phyloP scores from a whole-genome alignment of 73 alveolate genomes.

The Tetrahymena malaccensis region DNA sequence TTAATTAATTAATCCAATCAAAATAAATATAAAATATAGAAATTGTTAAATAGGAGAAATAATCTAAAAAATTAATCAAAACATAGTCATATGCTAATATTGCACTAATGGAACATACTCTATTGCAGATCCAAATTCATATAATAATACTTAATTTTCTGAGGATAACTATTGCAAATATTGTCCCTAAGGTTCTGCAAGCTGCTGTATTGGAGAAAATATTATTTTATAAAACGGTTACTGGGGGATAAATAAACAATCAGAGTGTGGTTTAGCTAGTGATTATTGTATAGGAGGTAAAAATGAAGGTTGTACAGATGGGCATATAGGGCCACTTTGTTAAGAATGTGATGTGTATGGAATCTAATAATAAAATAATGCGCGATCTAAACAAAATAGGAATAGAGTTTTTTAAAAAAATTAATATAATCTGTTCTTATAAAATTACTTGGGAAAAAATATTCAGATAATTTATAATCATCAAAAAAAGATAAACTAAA shows the following conservation, averaged over 20 bases:
- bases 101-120: neutral
- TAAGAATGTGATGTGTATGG: neutral
- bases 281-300: neutral
- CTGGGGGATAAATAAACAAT: neutral
- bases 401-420: too few species aligned
- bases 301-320: neutral
- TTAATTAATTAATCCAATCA: neutral
- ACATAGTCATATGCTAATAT: neutral
- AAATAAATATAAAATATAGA: neutral
- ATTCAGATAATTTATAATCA: too few species aligned
- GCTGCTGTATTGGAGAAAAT: neutral
- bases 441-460: too few species aligned
- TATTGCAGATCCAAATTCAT: neutral
- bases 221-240: neutral
- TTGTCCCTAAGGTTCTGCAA: neutral
- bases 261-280: neutral
- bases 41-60: neutral
- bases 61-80: neutral
- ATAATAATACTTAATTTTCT: neutral
- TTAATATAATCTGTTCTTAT: too few species aligned
- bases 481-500: too few species aligned
- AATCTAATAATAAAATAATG: too few species aligned
- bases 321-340: neutral
- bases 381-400: too few species aligned
- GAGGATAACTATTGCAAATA: neutral